Evolutionary conservation across 805 yeast genomes (phyloP).

Genomic region (Candida sakaeoensis): DNA sequence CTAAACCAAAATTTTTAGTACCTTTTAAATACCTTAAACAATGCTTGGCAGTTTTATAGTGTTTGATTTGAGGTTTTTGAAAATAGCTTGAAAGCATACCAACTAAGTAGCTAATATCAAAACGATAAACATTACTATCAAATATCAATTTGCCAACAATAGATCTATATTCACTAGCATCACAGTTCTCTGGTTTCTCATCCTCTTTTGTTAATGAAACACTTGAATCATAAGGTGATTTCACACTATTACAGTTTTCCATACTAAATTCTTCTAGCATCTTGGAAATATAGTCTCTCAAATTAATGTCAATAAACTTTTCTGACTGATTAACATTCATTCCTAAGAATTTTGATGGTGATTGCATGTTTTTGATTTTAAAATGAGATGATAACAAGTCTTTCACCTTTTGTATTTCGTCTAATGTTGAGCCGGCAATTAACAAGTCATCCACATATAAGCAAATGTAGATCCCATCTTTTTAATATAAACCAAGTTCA

Average conservation of each 20-base stretch:
- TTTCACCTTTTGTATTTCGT: neutral
- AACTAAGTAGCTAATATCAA: no score
- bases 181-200: neutral
- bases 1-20: neutral
- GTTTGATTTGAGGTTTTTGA: no score
- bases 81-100: no score
- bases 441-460: conserved; percentile 3
- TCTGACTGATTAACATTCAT: neutral
- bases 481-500: neutral
- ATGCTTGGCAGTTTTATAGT: no score
- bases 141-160: neutral
- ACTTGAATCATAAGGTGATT: neutral
- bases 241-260: conserved; percentile 1
- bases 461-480: neutral
- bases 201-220: neutral
- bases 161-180: conserved; percentile 1
- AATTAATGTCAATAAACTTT: neutral
- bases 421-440: neutral
- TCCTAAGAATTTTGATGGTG: neutral
- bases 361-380: neutral
- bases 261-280: neutral
- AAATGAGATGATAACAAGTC: neutral
- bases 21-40: neutral
- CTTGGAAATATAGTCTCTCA: neutral
- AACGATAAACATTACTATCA: neutral